phyloP scores from a whole-genome alignment of 2,329 filamentous ascomycete genomes.

The Diplodia intermedia region DNA sequence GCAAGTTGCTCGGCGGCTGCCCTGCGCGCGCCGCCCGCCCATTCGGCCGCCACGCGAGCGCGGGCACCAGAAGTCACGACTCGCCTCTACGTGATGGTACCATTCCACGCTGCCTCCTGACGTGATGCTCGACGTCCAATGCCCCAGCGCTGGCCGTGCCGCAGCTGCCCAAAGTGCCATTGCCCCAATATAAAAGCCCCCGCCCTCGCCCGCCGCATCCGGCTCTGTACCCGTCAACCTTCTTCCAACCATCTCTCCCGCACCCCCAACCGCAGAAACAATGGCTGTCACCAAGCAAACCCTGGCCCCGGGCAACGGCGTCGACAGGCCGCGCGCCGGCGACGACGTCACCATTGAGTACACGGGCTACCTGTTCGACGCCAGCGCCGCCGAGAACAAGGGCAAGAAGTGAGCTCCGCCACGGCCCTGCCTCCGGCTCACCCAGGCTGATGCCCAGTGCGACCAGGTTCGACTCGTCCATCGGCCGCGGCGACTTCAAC shows the following conservation, averaged over 20 bases:
- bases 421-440: not conserved
- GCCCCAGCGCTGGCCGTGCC: constrained; percentile 5
- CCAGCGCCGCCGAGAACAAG: constrained; percentile 66
- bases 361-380: constrained; percentile 84
- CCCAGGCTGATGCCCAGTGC: not conserved
- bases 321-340: constrained; percentile 66
- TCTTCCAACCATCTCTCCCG: not conserved
- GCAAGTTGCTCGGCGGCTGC: constrained; percentile 21
- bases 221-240: not conserved
- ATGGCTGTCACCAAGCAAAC: constrained; percentile 72
- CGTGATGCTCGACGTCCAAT: constrained; percentile 9
- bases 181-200: constrained; percentile 14
- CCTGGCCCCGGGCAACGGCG: constrained; percentile 66
- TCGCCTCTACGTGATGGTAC: constrained; percentile 13
- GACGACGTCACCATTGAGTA: constrained; percentile 88
- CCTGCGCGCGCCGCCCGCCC: constrained; percentile 11
- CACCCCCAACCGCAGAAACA: constrained; percentile 22
- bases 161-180: constrained; percentile 1
- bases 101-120: constrained; percentile 6
- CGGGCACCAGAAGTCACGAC: constrained; percentile 17
- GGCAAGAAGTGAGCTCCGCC: constrained; percentile 70
- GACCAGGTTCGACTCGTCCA: constrained; percentile 87
- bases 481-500: constrained; percentile 76
- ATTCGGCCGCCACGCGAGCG: constrained; percentile 17
- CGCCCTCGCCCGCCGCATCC: constrained; percentile 21